Base-by-base conservation (phyloP, 805 yeast genomes). In the Yamadazyma insecticola region DNA sequence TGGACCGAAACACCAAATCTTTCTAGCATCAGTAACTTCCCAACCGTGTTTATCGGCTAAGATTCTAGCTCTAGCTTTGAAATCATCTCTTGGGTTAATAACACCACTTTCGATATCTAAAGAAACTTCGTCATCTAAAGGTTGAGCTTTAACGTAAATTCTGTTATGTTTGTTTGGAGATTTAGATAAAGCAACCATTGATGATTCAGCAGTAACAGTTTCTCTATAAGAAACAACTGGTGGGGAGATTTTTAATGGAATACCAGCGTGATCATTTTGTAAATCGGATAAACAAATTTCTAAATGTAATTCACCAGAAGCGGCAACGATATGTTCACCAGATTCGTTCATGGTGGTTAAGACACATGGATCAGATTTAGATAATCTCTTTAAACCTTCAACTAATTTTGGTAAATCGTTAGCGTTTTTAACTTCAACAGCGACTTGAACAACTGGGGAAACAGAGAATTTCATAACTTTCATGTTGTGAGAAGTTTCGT, bases 1-100 rank as follows among this genome's bases (percentile, higher is more conserved):
- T 67, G 98, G 97, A 77, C 98, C 98, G 88, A 90, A 90, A 84
- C 96, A 87, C 98, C 98, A 90, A 66, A 90, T 92, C 92, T 92
- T 90, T 84, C 98, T 89, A 74, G 97, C 98, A 66, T 90, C 98
- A 55, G 96, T 80, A 67, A 92, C 97, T 67, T 90, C 97, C 98
- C 98, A 90, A 55, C 90, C 96, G 82, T 71, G 92, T 69, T 92
- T 96, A 69, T 90, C 97, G 65, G 97, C 97, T 79, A 90, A 77
- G 65, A 86, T 60, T 82, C 97, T 89, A 57, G 97, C 98, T 80
- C 98, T 89, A 57, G 86, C 84, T 81, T 90, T 90, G 86, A 90
- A 78, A 77, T 90, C 98, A 61, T 90, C 97, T 74, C 90, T 82
- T 67, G 97, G 85, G 72, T 78, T 75, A 65, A 90, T 75, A 69